These are phyloP conservation scores for Heliamphora pulchella DNA, from an alignment of 179 eudicot genomes.

Conservation along the genomic window DNA sequence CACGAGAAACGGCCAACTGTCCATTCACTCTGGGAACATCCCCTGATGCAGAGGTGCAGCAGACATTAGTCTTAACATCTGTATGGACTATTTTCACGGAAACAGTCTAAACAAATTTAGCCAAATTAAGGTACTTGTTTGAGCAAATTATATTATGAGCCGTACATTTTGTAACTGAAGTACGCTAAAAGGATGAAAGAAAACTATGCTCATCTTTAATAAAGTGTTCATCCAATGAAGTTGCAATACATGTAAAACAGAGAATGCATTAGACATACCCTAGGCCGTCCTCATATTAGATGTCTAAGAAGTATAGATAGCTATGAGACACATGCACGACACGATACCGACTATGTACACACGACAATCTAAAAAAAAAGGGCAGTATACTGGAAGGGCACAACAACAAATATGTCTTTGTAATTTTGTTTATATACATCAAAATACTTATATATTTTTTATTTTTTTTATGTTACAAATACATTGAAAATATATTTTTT, in stretches of 20 bases:
- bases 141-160: neutral
- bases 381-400: no score
- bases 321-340: no score
- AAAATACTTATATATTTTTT: no score
- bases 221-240: neutral
- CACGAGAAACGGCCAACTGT: constrained; percentile 78
- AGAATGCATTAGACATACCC: no score
- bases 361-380: no score
- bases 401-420: no score
- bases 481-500: no score
- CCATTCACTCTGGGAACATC: constrained; percentile 81
- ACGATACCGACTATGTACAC: no score
- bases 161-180: neutral
- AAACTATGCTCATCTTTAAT: neutral
- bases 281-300: neutral
- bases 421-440: no score
- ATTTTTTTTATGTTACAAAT: no score
- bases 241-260: no score
- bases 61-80: neutral
- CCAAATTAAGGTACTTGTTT: neutral
- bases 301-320: no score
- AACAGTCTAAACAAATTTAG: neutral
- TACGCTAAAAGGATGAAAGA: neutral
- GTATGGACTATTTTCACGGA: neutral
- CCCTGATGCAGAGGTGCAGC: constrained; percentile 10